phyloP scores from a whole-genome alignment of 2,329 filamentous ascomycete species.

The Penicillium verrucosum region DNA sequence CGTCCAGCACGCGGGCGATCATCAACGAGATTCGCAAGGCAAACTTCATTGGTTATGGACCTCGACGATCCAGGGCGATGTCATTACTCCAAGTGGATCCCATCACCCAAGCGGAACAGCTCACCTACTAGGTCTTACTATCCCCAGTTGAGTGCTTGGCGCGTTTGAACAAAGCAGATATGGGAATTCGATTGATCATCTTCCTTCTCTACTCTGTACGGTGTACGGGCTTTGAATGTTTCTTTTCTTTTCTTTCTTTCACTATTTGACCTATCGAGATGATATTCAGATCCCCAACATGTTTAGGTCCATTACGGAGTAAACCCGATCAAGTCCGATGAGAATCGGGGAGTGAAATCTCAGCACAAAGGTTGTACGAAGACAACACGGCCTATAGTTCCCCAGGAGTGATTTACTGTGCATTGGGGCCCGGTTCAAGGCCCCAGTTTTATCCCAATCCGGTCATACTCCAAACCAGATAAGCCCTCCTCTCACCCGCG shows the following conservation, averaged over 20 bases:
- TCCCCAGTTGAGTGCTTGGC: conserved; percentile 18
- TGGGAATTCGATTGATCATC: conserved; percentile 19
- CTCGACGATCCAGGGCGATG: conserved; percentile 19
- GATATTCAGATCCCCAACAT: neutral
- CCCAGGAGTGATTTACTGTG: conserved; percentile 3
- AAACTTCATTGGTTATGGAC: conserved; percentile 12
- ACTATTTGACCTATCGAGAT: neutral
- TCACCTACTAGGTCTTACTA: conserved; percentile 10
- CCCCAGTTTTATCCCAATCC: neutral
- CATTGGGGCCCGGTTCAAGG: neutral
- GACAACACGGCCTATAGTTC: conserved; percentile 2
- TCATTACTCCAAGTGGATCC: conserved; percentile 16
- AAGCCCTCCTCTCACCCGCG: neutral
- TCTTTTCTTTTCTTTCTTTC: neutral
- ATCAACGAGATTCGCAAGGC: conserved; percentile 17
- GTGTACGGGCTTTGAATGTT: neutral
- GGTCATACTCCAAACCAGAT: conserved; percentile 1
- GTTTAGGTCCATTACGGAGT: too few species aligned
- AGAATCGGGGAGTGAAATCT: neutral
- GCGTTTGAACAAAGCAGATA: conserved; percentile 11
- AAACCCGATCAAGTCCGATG: neutral
- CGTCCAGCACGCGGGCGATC: conserved; percentile 16
- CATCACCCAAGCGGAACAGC: neutral
- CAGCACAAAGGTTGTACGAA: neutral
- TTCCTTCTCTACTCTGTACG: neutral